Conservation (phyloP, 2,329 filamentous ascomycete species). For the Orbilia javanica region DNA sequence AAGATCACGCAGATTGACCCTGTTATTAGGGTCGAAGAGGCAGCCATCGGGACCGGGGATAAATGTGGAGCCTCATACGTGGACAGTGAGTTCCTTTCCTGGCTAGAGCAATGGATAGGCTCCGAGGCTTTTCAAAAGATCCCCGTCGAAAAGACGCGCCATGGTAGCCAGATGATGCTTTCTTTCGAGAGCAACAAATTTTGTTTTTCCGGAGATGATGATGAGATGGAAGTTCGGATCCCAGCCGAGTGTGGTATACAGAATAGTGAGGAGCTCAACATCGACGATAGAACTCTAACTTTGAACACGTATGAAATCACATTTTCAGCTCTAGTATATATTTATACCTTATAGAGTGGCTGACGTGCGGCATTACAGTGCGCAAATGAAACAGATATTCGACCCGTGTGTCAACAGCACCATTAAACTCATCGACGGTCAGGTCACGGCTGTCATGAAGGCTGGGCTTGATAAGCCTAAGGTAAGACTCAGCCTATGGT, state of each 20-base stretch:
- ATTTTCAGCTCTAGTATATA: not conserved
- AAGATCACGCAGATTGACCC: slow-evolving; percentile 67
- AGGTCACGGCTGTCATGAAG: slow-evolving; percentile 2
- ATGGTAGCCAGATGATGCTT: slow-evolving; percentile 64
- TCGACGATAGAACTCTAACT: slow-evolving; percentile 13
- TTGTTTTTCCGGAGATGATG: not conserved
- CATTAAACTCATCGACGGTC: slow-evolving; percentile 10
- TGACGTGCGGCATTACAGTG: not conserved
- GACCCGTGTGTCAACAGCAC: slow-evolving; percentile 3
- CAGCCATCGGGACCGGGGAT: slow-evolving; percentile 68
- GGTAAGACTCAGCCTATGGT: not conserved
- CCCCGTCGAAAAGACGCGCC: slow-evolving; percentile 62
- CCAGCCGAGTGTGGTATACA: not conserved
- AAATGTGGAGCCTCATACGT: slow-evolving; percentile 69
- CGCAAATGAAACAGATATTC: slow-evolving; percentile 15
- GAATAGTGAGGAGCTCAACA: slow-evolving; percentile 5
- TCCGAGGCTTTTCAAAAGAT: slow-evolving; percentile 67
- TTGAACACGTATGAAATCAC: not conserved
- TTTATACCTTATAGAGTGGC: not conserved
- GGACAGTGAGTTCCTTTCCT: slow-evolving; percentile 68
- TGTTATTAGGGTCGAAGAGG: slow-evolving; percentile 68
- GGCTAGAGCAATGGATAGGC: slow-evolving; percentile 67
- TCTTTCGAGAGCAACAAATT: slow-evolving; percentile 66
- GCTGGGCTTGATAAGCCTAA: not conserved
- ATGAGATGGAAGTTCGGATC: slow-evolving; percentile 7